Evolutionary conservation across 208 protist species (phyloP), one percentile per base, ranked within the genome.

Genomic region (Cochliopodium minus): DNA sequence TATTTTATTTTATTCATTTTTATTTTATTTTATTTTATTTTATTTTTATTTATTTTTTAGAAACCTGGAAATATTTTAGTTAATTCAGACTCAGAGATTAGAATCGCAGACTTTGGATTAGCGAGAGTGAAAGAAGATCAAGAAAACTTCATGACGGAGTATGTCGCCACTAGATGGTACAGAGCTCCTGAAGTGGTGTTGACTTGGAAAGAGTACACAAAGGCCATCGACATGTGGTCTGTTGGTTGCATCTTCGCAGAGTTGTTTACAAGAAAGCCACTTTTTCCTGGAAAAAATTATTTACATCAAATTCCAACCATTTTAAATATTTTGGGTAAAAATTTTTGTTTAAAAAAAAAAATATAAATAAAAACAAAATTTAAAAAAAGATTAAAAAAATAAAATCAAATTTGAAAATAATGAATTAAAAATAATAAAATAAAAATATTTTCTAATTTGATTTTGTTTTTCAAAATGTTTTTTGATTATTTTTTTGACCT

Each of bases 151-250:
- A 60, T 70, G 79, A 93, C 90, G 23, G 72, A 88, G 35, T 93
- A 93, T 62, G 88, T 95, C 20, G 84, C 88, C 33, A 96, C 91
- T 2, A 70, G 94, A 10, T 97, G 90, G 91, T 99, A 99, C 70
- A 72, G 95, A 13, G 81, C 94, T 4, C 96, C 95, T 6, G 94
- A 99, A 74, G 73, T 98, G 35, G 81, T 99, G 35, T 72, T 97
- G 11, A 77, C 80, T 2, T 42, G 20, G 0, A 34, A 28, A 42
- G n/a, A 29, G n/a, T 7, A 4, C 13, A 43, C 2, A 3, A 55
- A 55, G 0, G 79, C 92, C 0, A 65, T 82, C 0, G 84, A 90
- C 62, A 79, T 90, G 45, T 90, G 84, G 82, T 85, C 79, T 3
- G 77, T 86, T 26, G 84, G 84, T 1, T 88, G 82, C 66, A 84